phyloP scores from a whole-genome alignment of 768 basidiomycete genomes.

The Suillus brevipes region DNA sequence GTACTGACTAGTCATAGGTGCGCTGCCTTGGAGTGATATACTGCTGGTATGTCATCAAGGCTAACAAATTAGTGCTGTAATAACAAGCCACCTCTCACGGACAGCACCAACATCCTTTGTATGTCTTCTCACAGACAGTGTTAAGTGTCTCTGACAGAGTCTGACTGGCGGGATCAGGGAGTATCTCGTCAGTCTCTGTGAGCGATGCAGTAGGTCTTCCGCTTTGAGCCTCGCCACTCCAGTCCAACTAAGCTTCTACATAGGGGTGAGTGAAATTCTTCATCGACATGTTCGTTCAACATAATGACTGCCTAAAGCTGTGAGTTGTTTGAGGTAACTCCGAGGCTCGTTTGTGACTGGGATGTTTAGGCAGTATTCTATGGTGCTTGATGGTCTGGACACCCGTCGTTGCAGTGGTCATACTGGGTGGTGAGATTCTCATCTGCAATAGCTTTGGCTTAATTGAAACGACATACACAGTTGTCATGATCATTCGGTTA shows the following conservation, averaged over 20 bases:
- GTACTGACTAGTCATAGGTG: background rate
- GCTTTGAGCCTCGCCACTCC: background rate
- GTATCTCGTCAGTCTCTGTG: background rate
- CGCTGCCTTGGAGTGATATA: background rate
- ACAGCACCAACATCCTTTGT: background rate
- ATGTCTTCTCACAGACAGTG: background rate
- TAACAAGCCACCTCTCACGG: background rate
- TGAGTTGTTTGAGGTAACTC: background rate
- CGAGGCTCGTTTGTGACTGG: background rate
- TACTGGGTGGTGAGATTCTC: background rate
- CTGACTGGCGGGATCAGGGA: background rate
- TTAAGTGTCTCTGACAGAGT: too few relatives aligned
- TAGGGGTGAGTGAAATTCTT: background rate
- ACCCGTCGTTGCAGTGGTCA: background rate
- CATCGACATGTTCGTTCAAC: background rate
- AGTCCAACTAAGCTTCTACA: background rate
- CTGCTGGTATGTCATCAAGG: background rate
- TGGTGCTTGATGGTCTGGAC: rapidly evolving
- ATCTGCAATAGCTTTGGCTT: background rate
- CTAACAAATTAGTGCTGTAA: background rate
- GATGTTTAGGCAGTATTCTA: background rate
- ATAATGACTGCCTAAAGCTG: background rate
- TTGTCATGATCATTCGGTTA: background rate
- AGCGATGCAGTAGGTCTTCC: background rate
- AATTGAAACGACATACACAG: background rate